A percentile compares a stretch with the other conserved stretches of the same genome.
phyloP scores from a whole-genome alignment of 148 eudicot genomes.

The Fallopia convolvulus region DNA sequence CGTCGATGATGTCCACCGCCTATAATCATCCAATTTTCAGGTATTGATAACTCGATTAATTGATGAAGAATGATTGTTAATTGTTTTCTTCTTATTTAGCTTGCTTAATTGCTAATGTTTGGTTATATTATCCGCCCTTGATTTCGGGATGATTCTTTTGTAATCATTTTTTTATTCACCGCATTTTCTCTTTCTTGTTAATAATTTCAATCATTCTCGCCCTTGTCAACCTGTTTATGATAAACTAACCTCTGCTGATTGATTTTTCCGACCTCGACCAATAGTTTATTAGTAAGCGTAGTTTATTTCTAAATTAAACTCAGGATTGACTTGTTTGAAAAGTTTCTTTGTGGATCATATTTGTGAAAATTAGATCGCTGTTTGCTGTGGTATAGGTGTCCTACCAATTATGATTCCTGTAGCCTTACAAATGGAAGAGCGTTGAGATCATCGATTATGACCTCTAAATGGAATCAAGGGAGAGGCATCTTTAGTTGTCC shows the following conservation, averaged over 20 bases:
- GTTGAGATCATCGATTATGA: not conserved
- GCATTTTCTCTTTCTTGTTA: not conserved
- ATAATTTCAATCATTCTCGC: conserved; percentile 1
- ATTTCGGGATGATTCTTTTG: not conserved
- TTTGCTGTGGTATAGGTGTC: conserved; percentile 4
- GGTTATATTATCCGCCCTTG: not conserved
- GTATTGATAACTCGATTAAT: not conserved
- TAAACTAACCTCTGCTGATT: not conserved
- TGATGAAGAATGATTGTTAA: not conserved
- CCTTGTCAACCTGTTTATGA: conserved; percentile 1
- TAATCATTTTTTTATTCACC: not conserved
- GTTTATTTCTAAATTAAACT: not conserved
- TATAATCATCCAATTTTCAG: conserved; percentile 2
- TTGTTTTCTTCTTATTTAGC: not conserved
- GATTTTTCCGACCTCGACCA: not conserved
- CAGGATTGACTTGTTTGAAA: not conserved
- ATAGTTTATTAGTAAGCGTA: not conserved
- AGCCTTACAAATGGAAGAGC: not conserved
- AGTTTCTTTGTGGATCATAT: not conserved
- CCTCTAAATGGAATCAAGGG: conserved; percentile 4
- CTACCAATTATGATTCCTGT: not conserved
- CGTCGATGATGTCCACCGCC: conserved; percentile 3
- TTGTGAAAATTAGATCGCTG: not conserved
- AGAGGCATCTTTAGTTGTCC: conserved; percentile 21
- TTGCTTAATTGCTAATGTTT: not conserved